Base-by-base conservation (phyloP, 2,329 filamentous ascomycete genomes). In the Apiospora phragmitis region DNA sequence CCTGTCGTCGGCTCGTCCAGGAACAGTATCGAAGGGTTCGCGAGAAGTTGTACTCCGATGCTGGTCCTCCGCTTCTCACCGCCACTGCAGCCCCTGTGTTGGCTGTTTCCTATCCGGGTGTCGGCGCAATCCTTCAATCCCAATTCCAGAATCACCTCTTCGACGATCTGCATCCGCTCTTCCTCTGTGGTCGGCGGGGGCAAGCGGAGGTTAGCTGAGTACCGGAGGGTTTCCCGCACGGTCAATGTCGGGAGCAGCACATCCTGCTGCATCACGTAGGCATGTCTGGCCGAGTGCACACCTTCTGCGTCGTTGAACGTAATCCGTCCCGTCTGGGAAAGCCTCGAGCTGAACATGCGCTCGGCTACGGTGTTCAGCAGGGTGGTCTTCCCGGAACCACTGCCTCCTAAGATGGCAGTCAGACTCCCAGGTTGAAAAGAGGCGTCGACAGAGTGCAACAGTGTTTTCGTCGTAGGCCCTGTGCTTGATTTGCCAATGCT, bases 1-100 rank as follows among this genome's bases (percentile, higher is more conserved):
- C 92, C 92, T 1, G 92, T 94, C 0, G 93, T 95, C 0, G 93
- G 92, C 75, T 95, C 93, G 76, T 95, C 93, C 29, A 94, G 86
- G 78, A 94, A 94, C 8, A 95, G 81, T 0, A 95, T 87, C 7
- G 91, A 93, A 1, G 93, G 93, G 77, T 94, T 95, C 5, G 91
- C 90, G n/a, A 95, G 83, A 70, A 95, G 84, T 79, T 94, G 93
- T 5, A 95, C 92, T 2, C 92, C 93, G 66, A 95, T 93, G 73
- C 91, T 94, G 0, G 91, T 92, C 42, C 93, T 84, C 72, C 93
- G 85, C 83, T 94, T 94, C 79, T 95, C 93, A 3, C 93, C 93
- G 0, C 93, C 93, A 65, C 92, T 94, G 76, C 93, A 94, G 0
- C 92, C 93, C 65, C 92, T 91, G 75, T 94, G 91, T 68, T 88